Base-by-base conservation (phyloP, 1,284 basidiomycete genomes). In the Heterobasidion irregulare region DNA sequence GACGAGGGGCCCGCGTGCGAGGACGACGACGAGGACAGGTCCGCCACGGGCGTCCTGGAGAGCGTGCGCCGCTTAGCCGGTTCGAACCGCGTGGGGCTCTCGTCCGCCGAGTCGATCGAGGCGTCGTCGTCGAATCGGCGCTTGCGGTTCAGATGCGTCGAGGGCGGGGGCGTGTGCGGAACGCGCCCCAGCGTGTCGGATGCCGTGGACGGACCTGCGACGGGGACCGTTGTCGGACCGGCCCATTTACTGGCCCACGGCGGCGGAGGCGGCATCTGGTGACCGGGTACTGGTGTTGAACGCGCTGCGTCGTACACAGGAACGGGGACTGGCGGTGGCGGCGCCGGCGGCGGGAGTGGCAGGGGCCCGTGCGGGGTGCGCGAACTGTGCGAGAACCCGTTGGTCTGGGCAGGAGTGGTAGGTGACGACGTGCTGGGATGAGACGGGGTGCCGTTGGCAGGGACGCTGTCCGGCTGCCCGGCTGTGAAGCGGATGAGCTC, bases 231-330 rank as follows among this genome's bases (percentile, higher is more conserved):
- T 2, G 54, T 50, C 38, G 53, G 47, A 16, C 58, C 66, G 60
- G 69, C 70, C 57, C 75, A 75, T 79, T 83, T 79, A 53, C 77
- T 70, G n/a, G 82, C 83, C 86, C 85, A 87, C 2, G 84, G 83
- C n/a, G 84, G 83, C 0, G 82, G 82, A 0, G 85, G 81, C 2
- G 77, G 78, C 45, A 75, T 68, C 33, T 71, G 69, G 53, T 70
- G 72, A 1, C 60, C 66, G 47, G 64, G 66, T 7, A 64, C 54
- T 32, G 65, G 63, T 2, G 66, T 64, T 6, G 63, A 65, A 56
- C 64, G 64, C 15, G 62, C 51, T 26, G 67, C 58, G 16, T 73
- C 73, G 47, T 69, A 70, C 0, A 69, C 64, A 2, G 65, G 65
- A 10, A 65, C 63, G 18, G 72, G 64, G 6, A 69, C 66, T 2